Evolutionary conservation across 371 early-diverging fungal species (phyloP).

Genomic region (Lichtheimia corymbifera): DNA sequence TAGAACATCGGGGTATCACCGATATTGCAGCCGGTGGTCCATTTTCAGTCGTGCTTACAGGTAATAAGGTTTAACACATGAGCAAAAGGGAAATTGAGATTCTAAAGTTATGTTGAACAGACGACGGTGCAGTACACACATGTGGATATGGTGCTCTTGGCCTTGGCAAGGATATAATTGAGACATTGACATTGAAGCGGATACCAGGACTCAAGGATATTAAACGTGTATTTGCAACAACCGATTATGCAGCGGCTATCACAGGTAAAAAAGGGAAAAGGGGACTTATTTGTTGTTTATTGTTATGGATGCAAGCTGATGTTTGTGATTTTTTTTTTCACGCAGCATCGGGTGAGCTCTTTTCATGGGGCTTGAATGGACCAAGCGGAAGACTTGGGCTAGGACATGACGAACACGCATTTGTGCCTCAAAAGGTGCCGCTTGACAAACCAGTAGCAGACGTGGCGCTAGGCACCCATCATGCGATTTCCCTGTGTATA

Average conservation of each 20-base stretch:
- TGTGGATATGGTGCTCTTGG: slow-evolving; percentile 81
- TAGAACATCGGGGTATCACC: slow-evolving; percentile 35
- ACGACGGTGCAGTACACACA: slow-evolving; percentile 60
- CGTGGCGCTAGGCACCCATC: slow-evolving; percentile 54
- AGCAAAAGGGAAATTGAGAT: background rate
- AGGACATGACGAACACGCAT: slow-evolving; percentile 47
- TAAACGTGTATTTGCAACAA: slow-evolving; percentile 50
- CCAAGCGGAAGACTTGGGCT: slow-evolving; percentile 54
- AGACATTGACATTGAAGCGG: slow-evolving; percentile 46
- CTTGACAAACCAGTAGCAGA: slow-evolving; percentile 37
- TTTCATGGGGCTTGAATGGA: slow-evolving; percentile 64
- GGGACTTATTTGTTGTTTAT: background rate
- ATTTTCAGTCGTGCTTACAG: slow-evolving; percentile 65
- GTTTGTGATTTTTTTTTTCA: background rate
- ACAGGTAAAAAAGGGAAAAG: slow-evolving; percentile 40
- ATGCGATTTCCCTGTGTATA: slow-evolving; percentile 44
- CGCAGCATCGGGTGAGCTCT: slow-evolving; percentile 51
- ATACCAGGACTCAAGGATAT: slow-evolving; percentile 36
- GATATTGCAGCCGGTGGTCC: slow-evolving; percentile 78
- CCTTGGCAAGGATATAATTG: slow-evolving; percentile 47
- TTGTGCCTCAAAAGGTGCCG: slow-evolving; percentile 42
- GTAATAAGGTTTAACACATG: slow-evolving; percentile 12
- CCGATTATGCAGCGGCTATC: slow-evolving; percentile 64
- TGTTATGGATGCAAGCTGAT: background rate
- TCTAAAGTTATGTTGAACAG: slow-evolving; percentile 6